Conservation (phyloP, 148 eudicot species). For the Silene uniflora region DNA sequence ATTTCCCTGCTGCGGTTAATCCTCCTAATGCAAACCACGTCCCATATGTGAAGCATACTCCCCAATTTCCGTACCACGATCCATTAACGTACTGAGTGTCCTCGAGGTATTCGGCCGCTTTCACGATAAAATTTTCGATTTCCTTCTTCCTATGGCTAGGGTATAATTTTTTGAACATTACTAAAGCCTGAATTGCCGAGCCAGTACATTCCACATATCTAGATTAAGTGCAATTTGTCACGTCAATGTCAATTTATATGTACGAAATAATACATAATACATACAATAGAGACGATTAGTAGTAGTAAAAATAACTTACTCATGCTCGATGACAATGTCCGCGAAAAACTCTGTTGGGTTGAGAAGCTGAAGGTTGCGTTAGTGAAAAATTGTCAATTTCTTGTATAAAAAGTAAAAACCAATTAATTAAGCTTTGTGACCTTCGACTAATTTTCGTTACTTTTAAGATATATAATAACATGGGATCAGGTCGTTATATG, state of each 20-base stretch:
- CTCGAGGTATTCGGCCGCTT: slow-evolving; percentile 28
- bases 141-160: slow-evolving; percentile 41
- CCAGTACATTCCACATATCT: slow-evolving; percentile 37
- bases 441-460: not conserved
- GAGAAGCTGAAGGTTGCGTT: slow-evolving; percentile 25
- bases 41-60: slow-evolving; percentile 42
- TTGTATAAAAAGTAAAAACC: not conserved
- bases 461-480: too few relatives aligned
- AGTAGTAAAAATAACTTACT: slow-evolving; percentile 24
- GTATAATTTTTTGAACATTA: slow-evolving; percentile 39
- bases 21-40: slow-evolving; percentile 51
- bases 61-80: slow-evolving; percentile 43
- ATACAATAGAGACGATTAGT: not conserved
- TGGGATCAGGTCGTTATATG: too few relatives aligned
- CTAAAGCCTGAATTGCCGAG: slow-evolving; percentile 40
- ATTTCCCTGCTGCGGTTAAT: slow-evolving; percentile 39
- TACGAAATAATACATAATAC: not conserved
- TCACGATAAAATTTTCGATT: slow-evolving; percentile 30
- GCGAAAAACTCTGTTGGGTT: slow-evolving; percentile 51
- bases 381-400: not conserved
- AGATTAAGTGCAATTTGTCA: not conserved
- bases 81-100: slow-evolving; percentile 36
- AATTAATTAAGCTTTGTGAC: not conserved
- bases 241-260: not conserved
- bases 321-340: slow-evolving; percentile 41